These are phyloP conservation scores for Colletotrichum eremochloae DNA, from an alignment of 2,329 filamentous ascomycete species.

Conservation along the genomic window DNA sequence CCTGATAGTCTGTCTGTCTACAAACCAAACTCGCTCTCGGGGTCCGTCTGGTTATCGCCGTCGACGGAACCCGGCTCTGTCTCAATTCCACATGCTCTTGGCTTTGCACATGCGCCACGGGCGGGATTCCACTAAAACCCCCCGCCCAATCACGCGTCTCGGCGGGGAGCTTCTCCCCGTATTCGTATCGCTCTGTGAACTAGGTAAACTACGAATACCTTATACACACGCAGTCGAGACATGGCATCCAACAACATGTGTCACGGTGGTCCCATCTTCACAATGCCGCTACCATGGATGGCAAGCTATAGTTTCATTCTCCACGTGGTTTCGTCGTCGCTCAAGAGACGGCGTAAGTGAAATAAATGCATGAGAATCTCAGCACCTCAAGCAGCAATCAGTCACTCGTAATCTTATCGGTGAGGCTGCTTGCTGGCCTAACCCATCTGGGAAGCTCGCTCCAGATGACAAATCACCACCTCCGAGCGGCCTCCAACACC, in stretches of 20 bases:
- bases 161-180: not conserved
- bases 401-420: not conserved
- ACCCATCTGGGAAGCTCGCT: slow-evolving; percentile 9
- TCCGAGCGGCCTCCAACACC: not conserved
- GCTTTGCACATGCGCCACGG: not conserved
- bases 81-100: slow-evolving; percentile 1
- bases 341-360: not conserved
- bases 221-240: too few relatives aligned
- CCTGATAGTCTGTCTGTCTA: too few relatives aligned
- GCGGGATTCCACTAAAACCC: not conserved
- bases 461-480: not conserved
- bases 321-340: not conserved
- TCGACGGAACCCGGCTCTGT: not conserved
- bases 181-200: not conserved
- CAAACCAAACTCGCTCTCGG: not conserved
- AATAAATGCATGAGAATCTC: not conserved
- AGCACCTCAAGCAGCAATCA: not conserved
- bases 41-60: not conserved
- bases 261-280: not conserved
- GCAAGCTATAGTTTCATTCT: not conserved
- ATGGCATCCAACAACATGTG: not conserved
- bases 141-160: not conserved
- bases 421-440: not conserved
- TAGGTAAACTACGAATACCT: too few relatives aligned
- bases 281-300: not conserved